phyloP scores from a whole-genome alignment of 2,329 filamentous ascomycete genomes.

The Fusarium setosum region DNA sequence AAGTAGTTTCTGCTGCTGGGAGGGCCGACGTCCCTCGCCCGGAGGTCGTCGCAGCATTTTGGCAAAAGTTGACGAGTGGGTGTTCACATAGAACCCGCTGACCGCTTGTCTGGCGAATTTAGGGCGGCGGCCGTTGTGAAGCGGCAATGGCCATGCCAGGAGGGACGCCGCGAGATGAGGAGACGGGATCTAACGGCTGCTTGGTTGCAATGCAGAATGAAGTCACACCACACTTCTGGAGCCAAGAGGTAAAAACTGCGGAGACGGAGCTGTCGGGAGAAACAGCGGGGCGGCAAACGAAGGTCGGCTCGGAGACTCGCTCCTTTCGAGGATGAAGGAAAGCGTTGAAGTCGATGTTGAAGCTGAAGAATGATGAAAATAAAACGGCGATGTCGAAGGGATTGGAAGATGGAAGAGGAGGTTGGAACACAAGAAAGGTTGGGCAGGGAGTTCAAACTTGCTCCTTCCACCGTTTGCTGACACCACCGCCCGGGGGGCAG shows the following conservation, averaged over 20 bases:
- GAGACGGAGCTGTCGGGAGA: slow-evolving; percentile 27
- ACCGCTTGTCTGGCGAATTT: slow-evolving; percentile 5
- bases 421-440: slow-evolving; percentile 29
- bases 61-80: slow-evolving; percentile 18
- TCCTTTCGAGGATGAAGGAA: background rate
- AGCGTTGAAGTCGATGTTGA: background rate
- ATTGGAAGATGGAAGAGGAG: slow-evolving; percentile 7
- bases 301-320: background rate
- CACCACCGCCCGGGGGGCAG: slow-evolving; percentile 21
- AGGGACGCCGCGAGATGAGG: background rate
- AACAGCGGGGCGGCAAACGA: slow-evolving; percentile 10
- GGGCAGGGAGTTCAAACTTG: slow-evolving; percentile 32
- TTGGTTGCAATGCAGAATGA: slow-evolving; percentile 35
- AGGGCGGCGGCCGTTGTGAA: slow-evolving; percentile 24
- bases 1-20: slow-evolving; percentile 59
- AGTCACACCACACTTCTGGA: slow-evolving; percentile 37
- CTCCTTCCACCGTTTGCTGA: slow-evolving; percentile 23
- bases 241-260: slow-evolving; percentile 17
- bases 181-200: slow-evolving; percentile 3
- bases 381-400: background rate
- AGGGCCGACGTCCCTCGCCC: slow-evolving; percentile 64
- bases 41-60: slow-evolving; percentile 74
- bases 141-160: slow-evolving; percentile 36
- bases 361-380: background rate
- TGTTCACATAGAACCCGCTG: slow-evolving; percentile 42